Conservation (phyloP, 2,329 filamentous ascomycete species). For the Trichoderma sp. region DNA sequence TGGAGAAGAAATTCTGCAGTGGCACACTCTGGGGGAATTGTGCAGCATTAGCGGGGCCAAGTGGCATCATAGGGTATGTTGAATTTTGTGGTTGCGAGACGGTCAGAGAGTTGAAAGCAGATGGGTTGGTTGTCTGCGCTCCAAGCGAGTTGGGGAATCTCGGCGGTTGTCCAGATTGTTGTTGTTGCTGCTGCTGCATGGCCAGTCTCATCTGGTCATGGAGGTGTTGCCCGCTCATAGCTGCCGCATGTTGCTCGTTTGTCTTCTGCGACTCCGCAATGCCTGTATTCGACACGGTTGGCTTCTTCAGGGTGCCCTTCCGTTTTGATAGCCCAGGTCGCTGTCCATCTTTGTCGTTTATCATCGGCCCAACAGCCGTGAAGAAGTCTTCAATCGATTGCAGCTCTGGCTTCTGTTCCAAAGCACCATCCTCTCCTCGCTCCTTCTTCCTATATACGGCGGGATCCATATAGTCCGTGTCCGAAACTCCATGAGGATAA, state of each 20-base stretch:
- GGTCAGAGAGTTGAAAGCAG: constrained; percentile 44
- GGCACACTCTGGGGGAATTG: constrained; percentile 42
- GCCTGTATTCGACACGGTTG: constrained; percentile 21
- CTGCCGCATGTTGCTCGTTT: neutral
- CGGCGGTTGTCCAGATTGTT: constrained; percentile 31
- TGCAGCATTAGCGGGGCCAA: constrained; percentile 51
- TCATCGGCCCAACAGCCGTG: constrained; percentile 70
- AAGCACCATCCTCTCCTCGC: constrained; percentile 79
- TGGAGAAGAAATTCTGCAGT: constrained; percentile 47
- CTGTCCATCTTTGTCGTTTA: constrained; percentile 42
- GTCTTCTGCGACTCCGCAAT: constrained; percentile 12
- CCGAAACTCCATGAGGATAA: constrained; percentile 88
- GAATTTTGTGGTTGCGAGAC: constrained; percentile 44
- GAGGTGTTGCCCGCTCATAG: neutral
- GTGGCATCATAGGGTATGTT: constrained; percentile 51
- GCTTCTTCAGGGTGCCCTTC: constrained; percentile 42
- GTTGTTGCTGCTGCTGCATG: constrained; percentile 25
- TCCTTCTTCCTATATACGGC: constrained; percentile 68
- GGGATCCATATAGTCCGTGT: constrained; percentile 79
- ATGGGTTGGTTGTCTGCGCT: constrained; percentile 43
- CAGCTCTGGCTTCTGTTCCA: constrained; percentile 86
- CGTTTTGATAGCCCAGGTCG: constrained; percentile 36
- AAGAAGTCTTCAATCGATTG: constrained; percentile 96
- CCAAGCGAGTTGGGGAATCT: constrained; percentile 46
- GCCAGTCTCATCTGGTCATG: constrained; percentile 15